Conservation (phyloP, 148 eudicot genomes). For the Nepenthes mirabilis region DNA sequence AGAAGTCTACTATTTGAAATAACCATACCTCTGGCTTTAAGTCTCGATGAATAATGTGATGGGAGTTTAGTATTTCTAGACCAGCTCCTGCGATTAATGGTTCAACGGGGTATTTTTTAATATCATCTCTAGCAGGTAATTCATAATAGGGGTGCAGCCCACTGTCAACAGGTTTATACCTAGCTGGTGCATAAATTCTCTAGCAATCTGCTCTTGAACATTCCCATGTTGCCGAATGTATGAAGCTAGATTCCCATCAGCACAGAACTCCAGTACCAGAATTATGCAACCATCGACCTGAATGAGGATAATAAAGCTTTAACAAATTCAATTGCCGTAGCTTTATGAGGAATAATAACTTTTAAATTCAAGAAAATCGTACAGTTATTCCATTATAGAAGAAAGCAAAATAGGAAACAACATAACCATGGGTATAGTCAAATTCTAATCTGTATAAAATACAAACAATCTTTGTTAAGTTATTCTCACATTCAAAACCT, state of each 20-base stretch:
- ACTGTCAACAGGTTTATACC: constrained; percentile 9
- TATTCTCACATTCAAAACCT: too few species aligned
- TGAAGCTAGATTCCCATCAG: constrained; percentile 36
- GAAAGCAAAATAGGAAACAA: too few species aligned
- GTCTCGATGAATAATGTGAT: constrained; percentile 34
- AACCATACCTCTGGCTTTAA: constrained; percentile 34
- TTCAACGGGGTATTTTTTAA: not conserved
- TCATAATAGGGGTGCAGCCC: too few species aligned
- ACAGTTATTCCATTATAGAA: too few species aligned
- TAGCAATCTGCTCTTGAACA: constrained; percentile 25
- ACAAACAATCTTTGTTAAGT: too few species aligned
- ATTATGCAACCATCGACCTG: constrained; percentile 26
- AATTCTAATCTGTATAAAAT: too few species aligned
- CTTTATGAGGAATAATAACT: too few species aligned
- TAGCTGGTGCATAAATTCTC: constrained; percentile 32
- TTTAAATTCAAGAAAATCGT: too few species aligned
- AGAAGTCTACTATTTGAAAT: not conserved
- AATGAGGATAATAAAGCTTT: constrained; percentile 1
- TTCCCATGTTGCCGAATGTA: constrained; percentile 28
- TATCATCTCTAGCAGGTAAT: too few species aligned
- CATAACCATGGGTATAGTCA: too few species aligned
- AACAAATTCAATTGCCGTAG: too few species aligned
- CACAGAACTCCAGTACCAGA: constrained; percentile 39
- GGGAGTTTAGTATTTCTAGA: constrained; percentile 20
- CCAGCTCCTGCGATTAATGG: constrained; percentile 29